phyloP scores from a whole-genome alignment of 1,284 basidiomycete species.

The Pseudozyma tsukubaensis region DNA sequence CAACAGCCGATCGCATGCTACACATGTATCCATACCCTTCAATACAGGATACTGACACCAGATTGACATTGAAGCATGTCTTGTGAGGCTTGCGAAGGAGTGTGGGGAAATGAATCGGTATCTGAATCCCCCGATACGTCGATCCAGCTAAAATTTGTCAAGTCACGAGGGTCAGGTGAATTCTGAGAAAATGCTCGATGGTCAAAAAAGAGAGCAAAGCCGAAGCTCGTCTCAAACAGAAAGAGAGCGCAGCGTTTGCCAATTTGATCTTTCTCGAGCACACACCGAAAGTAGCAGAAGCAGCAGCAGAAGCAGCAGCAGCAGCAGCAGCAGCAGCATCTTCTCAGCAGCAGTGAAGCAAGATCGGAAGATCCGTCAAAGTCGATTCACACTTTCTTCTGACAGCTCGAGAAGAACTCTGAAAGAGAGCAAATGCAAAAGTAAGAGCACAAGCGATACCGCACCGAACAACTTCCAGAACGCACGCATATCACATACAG shows the following conservation, averaged over 20 bases:
- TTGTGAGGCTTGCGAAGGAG: neutral
- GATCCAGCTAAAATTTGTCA: constrained; percentile 9
- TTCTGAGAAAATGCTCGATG: neutral
- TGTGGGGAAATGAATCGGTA: neutral
- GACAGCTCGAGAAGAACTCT: constrained; percentile 2
- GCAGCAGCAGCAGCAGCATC: too few relatives aligned
- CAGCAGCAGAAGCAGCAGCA: too few relatives aligned
- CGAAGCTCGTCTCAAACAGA: constrained; percentile 9
- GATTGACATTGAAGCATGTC: neutral
- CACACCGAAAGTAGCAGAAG: too few relatives aligned
- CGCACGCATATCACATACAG: neutral
- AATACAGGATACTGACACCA: too few relatives aligned
- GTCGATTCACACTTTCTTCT: too few relatives aligned
- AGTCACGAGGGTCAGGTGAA: constrained; percentile 25
- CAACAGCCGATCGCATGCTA: too few relatives aligned
- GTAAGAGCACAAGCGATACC: constrained; percentile 9
- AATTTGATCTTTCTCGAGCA: too few relatives aligned
- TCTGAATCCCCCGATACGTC: constrained; percentile 16
- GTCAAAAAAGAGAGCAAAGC: constrained; percentile 1
- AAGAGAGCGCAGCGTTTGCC: too few relatives aligned
- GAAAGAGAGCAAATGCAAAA: too few relatives aligned
- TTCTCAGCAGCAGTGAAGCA: too few relatives aligned
- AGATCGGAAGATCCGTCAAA: constrained; percentile 24
- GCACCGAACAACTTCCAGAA: neutral
- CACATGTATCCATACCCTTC: neutral